A percentile compares a stretch with the other conserved stretches of the same genome.
These are phyloP conservation scores for Incumbomyces lentus DNA, from an alignment of 2,329 filamentous ascomycete species.

Conservation along the genomic window DNA sequence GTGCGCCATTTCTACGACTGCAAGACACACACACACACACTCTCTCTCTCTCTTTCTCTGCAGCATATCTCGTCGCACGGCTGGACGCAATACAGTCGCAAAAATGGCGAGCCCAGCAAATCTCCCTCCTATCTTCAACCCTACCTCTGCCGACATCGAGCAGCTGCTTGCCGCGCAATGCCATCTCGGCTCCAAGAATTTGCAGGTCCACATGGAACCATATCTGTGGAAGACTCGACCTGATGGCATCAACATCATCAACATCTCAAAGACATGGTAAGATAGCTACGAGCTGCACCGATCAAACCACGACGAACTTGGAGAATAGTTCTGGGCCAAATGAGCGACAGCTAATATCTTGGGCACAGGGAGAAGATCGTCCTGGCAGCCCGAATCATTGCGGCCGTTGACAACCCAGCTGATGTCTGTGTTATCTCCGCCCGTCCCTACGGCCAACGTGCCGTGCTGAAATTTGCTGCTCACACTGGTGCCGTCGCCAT, in stretches of 20 bases:
- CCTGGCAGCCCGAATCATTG: constrained; percentile 96
- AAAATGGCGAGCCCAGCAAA: constrained; percentile 64
- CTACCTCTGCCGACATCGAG: constrained; percentile 97
- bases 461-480: constrained; percentile 97
- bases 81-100: constrained; percentile 41
- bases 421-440: constrained; percentile 99
- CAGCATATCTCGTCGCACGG: constrained; percentile 32
- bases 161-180: constrained; percentile 94
- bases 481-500: constrained; percentile 98
- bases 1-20: background rate
- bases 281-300: constrained; percentile 24
- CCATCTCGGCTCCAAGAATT: constrained; percentile 97
- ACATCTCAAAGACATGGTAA: constrained; percentile 99
- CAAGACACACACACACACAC: no score
- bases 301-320: background rate
- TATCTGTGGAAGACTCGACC: constrained; percentile 99
- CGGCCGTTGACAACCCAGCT: constrained; percentile 97
- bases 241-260: constrained; percentile 97
- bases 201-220: constrained; percentile 98
- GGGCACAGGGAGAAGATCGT: constrained; percentile 92
- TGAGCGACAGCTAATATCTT: constrained; percentile 10
- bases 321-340: constrained; percentile 2
- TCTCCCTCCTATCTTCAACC: constrained; percentile 91
- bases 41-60: constrained; percentile 23
- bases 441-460: constrained; percentile 98